Base-by-base conservation (phyloP, 495 filamentous ascomycete genomes). In the Trichocladium antarcticum region DNA sequence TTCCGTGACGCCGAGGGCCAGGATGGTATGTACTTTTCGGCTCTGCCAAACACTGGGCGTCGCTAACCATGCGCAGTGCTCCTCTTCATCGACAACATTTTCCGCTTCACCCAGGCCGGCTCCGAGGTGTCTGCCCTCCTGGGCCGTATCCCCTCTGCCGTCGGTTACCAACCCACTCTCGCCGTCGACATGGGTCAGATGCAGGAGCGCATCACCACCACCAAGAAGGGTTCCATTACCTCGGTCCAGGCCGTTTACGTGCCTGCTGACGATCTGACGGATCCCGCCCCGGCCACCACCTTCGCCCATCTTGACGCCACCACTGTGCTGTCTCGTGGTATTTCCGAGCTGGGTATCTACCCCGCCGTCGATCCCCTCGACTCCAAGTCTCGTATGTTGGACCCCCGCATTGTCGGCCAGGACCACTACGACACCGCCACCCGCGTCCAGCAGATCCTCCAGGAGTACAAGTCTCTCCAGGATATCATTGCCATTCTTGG, bases 401-500 rank as follows among this genome's bases (percentile, higher is more conserved):
- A 98, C 76, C 85, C 92, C 69, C 89, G 90, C 82, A 81, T 98
- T 62, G 86, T 98, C 63, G 92, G 92, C 69, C 76, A 97, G 54
- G 92, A 97, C 52, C 92, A 98, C 81, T 98, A 98, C 82, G 67
- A 86, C 36, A 92, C 84, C 60, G 92, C 92, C 73, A 85, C 83
- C 68, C 80, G 81, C 58, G 92, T 98, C 67, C 92, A 98, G 78
- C 85, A 89, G 77, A 97, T 95, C 77, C 80, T 98, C 69, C 92
- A 98, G 75, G 93, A 96, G 80, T 98, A 98, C 85, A 98, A 97
- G 85, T 96, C 90, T 49, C 85, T 98, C 54, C 92, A 98, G 73
- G 92, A 98, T 79, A 98, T 98, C 81, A 98, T 98, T 79, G 92
- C 92, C 74, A 98, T 98, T 85, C 72, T 97, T 66, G 92, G 92